Percentiles rank a stretch among this genome's conserved stretches.
phyloP scores from a whole-genome alignment of 1,284 basidiomycete genomes.

The Austroboletus rostrupii region DNA sequence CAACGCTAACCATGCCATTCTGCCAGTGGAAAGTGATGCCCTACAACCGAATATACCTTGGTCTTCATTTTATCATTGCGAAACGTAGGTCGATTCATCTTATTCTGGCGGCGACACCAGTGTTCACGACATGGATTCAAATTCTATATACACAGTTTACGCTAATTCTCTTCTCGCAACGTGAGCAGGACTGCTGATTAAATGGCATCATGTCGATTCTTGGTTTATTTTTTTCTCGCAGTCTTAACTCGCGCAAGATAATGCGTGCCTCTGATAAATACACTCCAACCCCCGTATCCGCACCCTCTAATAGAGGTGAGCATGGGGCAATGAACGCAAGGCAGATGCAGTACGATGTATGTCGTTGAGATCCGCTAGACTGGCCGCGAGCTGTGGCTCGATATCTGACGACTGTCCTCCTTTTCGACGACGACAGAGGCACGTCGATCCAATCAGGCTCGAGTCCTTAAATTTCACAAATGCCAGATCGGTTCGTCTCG shows the following conservation, averaged over 20 bases:
- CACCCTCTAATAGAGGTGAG: neutral
- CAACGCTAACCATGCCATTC: too few species aligned
- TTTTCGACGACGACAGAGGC: slow-evolving; percentile 3
- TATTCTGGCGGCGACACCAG: neutral
- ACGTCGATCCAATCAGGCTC: neutral
- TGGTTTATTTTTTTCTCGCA: neutral
- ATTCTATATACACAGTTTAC: slow-evolving; percentile 12
- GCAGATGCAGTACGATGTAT: slow-evolving; percentile 1
- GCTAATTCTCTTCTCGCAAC: slow-evolving; percentile 27
- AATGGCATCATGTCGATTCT: too few species aligned
- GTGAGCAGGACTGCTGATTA: slow-evolving; percentile 7
- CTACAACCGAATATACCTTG: slow-evolving; percentile 40
- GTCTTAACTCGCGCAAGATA: neutral
- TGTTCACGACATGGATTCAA: neutral
- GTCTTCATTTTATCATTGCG: slow-evolving; percentile 44
- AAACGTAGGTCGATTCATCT: slow-evolving; percentile 34
- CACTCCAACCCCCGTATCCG: neutral
- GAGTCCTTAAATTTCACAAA: slow-evolving; percentile 1
- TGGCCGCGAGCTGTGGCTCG: neutral
- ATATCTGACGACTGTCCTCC: neutral
- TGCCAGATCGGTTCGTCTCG: slow-evolving; percentile 9
- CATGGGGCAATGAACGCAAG: neutral
- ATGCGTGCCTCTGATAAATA: neutral
- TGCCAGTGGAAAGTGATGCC: slow-evolving; percentile 42
- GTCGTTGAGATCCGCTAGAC: neutral